Base-by-base conservation (phyloP, 2,329 filamentous ascomycete species). In the Cadophora sp. region DNA sequence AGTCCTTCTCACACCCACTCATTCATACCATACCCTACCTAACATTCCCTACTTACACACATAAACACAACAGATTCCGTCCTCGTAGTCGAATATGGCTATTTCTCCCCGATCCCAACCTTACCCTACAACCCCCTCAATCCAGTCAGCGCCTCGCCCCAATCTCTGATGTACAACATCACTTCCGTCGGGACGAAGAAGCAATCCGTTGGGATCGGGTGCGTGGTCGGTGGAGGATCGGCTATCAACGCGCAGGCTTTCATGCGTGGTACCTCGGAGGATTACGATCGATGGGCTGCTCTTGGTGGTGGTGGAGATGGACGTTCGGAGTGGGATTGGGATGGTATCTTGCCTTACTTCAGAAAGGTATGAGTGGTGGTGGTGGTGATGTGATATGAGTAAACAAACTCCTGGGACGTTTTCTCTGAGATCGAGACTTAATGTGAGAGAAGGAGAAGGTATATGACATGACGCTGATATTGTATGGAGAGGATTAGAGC, bases 201-300 rank as follows among this genome's bases (percentile, higher is more conserved):
- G 18, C 51, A 56, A 22, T 39, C 6, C 1, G 51, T 56, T 14
- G 27, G 51, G 3, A 56, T 56, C 16, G 65, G 65, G 1, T 53
- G 55, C 47, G 55, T 64, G 39, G 68, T 70, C 59, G 80, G 81
- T n/a, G 81, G 81, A 11, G 78, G 80, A n/a, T 78, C 76, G 6
- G 76, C 76, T 4, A 70, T 82, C 59, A 82, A 82, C 71, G 78
- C 75, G 16, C 76, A 80, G 70, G 73, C 78, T 50, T 79, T 77
- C 72, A 73, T 78, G 45, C 74, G 78, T 22, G 78, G 79, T 3
- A 74, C 76, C 9, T 73, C 74, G 9, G 72, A 76, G 1, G 81
- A 82, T 59, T 82, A 82, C 53, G 75, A 83, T 55, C 76, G 77
- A 2, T 84, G 83, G 82, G 77, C 77, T 43, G 72, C 74, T 4